phyloP scores from a whole-genome alignment of 441 rosid genomes.

The Corymbia citriodora region DNA sequence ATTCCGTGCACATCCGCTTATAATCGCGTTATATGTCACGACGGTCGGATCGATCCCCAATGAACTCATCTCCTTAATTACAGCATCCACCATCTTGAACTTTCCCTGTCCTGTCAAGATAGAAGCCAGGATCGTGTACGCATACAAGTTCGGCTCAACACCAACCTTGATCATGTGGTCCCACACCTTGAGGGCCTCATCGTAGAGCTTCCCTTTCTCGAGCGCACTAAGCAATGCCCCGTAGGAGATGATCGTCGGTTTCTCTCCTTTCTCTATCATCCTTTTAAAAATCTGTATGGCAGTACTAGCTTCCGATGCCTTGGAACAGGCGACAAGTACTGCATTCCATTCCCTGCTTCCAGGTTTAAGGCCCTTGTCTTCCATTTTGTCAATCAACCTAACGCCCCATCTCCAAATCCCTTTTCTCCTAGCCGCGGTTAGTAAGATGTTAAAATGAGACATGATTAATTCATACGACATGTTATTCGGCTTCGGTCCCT shows the following conservation, averaged over 20 bases:
- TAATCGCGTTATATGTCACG: conserved; percentile 83
- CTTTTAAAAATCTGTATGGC: conserved; percentile 71
- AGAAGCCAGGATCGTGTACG: conserved; percentile 80
- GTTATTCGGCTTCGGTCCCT: conserved; percentile 79
- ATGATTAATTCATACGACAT: conserved; percentile 62
- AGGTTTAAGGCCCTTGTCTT: conserved; percentile 76
- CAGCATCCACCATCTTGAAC: conserved; percentile 52
- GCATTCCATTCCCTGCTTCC: conserved; percentile 75
- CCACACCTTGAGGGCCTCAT: conserved; percentile 75
- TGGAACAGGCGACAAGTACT: conserved; percentile 85
- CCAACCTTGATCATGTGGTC: conserved; percentile 84
- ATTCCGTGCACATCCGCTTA: conserved; percentile 55
- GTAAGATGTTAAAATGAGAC: conserved; percentile 68
- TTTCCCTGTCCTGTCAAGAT: conserved; percentile 59
- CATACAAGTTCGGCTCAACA: conserved; percentile 58
- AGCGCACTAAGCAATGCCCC: conserved; percentile 80
- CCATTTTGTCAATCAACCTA: conserved; percentile 70
- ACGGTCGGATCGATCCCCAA: conserved; percentile 64
- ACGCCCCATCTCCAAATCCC: conserved; percentile 93
- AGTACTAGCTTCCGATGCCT: conserved; percentile 69
- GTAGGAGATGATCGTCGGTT: conserved; percentile 73
- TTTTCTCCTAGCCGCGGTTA: conserved; percentile 63
- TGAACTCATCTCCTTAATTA: conserved; percentile 58
- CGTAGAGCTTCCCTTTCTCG: conserved; percentile 76
- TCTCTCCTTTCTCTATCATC: conserved; percentile 82